Evolutionary conservation across 2,329 filamentous ascomycete species (phyloP), one percentile per base, ranked within the genome.

Genomic region (Aspergillus brunneoviolaceus): DNA sequence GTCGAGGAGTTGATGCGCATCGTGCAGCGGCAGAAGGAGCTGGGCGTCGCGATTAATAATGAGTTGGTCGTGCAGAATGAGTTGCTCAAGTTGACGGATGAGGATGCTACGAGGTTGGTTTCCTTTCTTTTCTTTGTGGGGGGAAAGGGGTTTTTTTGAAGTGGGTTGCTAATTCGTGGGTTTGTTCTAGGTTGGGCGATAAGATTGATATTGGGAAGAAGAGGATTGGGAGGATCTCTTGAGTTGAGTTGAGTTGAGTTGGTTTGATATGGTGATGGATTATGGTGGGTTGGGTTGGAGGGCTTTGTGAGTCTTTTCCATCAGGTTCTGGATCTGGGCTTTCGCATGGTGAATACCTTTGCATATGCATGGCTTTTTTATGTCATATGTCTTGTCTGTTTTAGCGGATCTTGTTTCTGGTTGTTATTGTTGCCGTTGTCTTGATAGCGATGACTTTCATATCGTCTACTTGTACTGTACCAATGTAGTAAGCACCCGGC

Each of bases 21-120:
- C 39, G 82, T 88, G 48, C 72, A 81, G 35, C 74, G 85, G 62
- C 84, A 88, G 77, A 83, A 81, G 69, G 85, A 88, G 69, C 79
- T 88, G 74, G 86, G 85, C 1, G 81, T 86, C 27, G 78, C 82
- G 66, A 88, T 88, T 64, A 86, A 88, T 64, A 80, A 85, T 61
- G 86, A 88, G 74, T 71, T 88, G 67, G 80, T 82, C 59, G 76
- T 87, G 60, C 85, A 88, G 76, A 87, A 87, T 70, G 81, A 84
- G 65, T 78, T 88, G 78, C 69, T 88, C 61, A 81, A 78, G 12
- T 69, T 87, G 73, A 71, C 87, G 25, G 85, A 86, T 64, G 81
- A 86, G 64, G 86, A 88, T 74, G 80, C 82, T 5, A 81, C 83
- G 49, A 75, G 79, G 77, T 79, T 61, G 56, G 70, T 69, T 4